phyloP scores from a whole-genome alignment of 176 grass and related monocot genomes.

The Elaeis guineensis region DNA sequence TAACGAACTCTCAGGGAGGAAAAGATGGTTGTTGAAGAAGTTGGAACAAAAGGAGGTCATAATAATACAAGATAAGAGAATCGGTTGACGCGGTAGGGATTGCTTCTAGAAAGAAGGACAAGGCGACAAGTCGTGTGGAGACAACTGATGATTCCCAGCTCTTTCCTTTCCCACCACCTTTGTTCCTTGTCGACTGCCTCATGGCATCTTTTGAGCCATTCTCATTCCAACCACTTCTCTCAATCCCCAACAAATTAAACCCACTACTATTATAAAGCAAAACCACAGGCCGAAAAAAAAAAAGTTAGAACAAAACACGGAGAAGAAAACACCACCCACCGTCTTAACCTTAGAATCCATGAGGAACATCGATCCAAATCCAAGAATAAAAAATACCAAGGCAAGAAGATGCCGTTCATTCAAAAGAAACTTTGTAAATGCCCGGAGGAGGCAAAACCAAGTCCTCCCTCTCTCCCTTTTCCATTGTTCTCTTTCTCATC shows the following conservation, averaged over 20 bases:
- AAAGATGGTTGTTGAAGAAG: slow-evolving; percentile 12
- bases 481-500: too few relatives aligned
- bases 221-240: not conserved
- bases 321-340: slow-evolving; percentile 19
- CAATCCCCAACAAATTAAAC: not conserved
- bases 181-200: not conserved
- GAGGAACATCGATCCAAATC: slow-evolving; percentile 9
- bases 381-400: slow-evolving; percentile 14
- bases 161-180: too few relatives aligned
- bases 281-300: too few relatives aligned
- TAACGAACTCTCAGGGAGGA: too few relatives aligned
- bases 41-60: slow-evolving; percentile 9
- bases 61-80: not conserved
- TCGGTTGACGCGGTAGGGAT: not conserved
- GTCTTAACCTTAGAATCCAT: slow-evolving; percentile 40
- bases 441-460: not conserved
- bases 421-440: too few relatives aligned
- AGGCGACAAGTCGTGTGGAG: slow-evolving; percentile 10
- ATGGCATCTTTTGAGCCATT: slow-evolving; percentile 20
- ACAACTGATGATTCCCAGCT: slow-evolving; percentile 7
- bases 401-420: slow-evolving; percentile 25
- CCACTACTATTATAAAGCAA: not conserved
- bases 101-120: slow-evolving; percentile 42
- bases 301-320: slow-evolving; percentile 32
- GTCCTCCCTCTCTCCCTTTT: not conserved